These are phyloP conservation scores for Pterocarpus macrocarpus DNA, from an alignment of 306 rosid species.

Conservation along the genomic window DNA sequence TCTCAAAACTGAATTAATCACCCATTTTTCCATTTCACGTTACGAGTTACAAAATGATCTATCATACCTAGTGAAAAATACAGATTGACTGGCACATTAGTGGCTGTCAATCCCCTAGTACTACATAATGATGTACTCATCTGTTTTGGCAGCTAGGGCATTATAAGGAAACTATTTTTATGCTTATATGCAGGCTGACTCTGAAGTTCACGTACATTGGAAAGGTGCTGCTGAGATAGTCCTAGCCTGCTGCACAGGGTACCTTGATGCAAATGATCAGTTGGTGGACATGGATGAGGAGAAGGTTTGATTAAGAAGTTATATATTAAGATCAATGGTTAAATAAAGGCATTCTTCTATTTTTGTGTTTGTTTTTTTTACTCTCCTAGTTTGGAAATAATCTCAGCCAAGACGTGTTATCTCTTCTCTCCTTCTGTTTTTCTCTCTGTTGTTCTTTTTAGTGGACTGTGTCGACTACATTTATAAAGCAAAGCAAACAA, in stretches of 20 bases:
- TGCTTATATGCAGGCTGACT: slow-evolving; percentile 59
- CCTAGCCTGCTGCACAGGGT: slow-evolving; percentile 73
- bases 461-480: not conserved
- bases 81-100: not conserved
- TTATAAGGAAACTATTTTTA: slow-evolving; percentile 12
- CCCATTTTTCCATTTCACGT: not conserved
- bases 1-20: not conserved
- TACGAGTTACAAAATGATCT: not conserved
- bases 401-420: not conserved
- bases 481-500: slow-evolving; percentile 17
- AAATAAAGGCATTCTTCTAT: not conserved
- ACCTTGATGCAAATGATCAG: slow-evolving; percentile 62
- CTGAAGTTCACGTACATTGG: slow-evolving; percentile 90
- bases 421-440: not conserved
- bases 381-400: not conserved
- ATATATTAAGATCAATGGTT: not conserved
- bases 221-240: slow-evolving; percentile 99
- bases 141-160: slow-evolving; percentile 7
- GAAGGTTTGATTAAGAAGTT: slow-evolving; percentile 63
- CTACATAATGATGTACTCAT: slow-evolving; percentile 8
- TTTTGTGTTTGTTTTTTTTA: not conserved
- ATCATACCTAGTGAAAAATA: not conserved
- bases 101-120: not conserved
- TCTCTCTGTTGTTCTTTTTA: slow-evolving; percentile 16
- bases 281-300: slow-evolving; percentile 68